A percentile compares a stretch with the other conserved stretches of the same genome.
These are phyloP conservation scores for Ceratobasidium sp. DNA, from an alignment of 1,284 basidiomycete species.

Conservation along the genomic window DNA sequence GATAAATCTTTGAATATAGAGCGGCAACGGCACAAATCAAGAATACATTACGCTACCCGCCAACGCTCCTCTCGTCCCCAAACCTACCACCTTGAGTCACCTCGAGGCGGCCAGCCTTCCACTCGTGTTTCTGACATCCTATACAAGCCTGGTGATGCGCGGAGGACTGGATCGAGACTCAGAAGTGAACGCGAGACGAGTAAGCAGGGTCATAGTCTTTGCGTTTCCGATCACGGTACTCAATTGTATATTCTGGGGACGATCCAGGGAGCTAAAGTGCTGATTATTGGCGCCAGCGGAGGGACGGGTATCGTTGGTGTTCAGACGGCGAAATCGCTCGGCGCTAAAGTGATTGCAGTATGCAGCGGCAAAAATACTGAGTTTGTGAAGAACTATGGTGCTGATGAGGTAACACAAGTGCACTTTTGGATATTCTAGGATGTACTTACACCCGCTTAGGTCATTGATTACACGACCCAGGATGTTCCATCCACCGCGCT, in stretches of 20 bases:
- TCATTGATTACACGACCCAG: constrained; percentile 13
- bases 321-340: constrained; percentile 43
- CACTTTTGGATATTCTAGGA: too few relatives aligned
- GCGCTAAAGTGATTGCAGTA: not conserved
- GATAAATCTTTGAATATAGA: not conserved
- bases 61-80: not conserved
- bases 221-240: not conserved
- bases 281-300: constrained; percentile 10
- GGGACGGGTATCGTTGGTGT: constrained; percentile 19
- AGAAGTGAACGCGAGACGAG: not conserved
- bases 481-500: not conserved
- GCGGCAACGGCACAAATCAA: constrained; percentile 8
- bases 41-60: not conserved
- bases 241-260: not conserved
- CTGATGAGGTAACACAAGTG: not conserved
- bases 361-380: constrained; percentile 15
- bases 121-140: constrained; percentile 10
- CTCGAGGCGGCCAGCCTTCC: constrained; percentile 5
- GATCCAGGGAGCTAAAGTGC: constrained; percentile 1
- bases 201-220: not conserved
- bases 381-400: constrained; percentile 9
- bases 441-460: not conserved
- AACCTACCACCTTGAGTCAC: not conserved
- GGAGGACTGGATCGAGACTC: constrained; percentile 6
- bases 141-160: not conserved